These are phyloP conservation scores for Xylaria intraflava DNA, from an alignment of 495 filamentous ascomycete genomes.

Conservation along the genomic window DNA sequence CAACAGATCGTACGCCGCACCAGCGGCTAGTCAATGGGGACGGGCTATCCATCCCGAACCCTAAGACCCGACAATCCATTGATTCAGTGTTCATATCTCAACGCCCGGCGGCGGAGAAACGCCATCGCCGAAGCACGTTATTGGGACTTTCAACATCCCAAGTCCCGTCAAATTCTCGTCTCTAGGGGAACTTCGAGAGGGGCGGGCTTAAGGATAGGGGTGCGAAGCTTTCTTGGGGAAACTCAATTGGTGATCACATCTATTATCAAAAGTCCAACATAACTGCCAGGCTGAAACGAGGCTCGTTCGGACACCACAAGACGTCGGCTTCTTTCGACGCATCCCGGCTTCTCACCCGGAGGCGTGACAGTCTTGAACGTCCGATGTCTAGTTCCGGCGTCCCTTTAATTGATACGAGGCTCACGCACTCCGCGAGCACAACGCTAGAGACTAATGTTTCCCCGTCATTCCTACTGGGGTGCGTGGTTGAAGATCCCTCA, in stretches of 20 bases:
- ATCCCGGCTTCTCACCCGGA: constrained; percentile 12
- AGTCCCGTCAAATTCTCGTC: constrained; percentile 15
- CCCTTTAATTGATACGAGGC: constrained; percentile 17
- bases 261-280: constrained; percentile 14
- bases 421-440: constrained; percentile 1
- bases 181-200: constrained; percentile 24
- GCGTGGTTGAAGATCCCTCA: neutral
- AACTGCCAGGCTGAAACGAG: constrained; percentile 18
- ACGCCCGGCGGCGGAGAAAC: constrained; percentile 6
- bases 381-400: constrained; percentile 25
- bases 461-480: neutral
- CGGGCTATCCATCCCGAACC: constrained; percentile 3
- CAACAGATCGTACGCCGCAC: constrained; percentile 16
- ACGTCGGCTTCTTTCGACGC: constrained; percentile 15
- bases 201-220: constrained; percentile 13
- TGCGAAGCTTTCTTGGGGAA: constrained; percentile 9
- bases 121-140: constrained; percentile 20
- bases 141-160: constrained; percentile 15
- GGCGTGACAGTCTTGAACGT: constrained; percentile 7
- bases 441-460: neutral
- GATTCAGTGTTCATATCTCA: constrained; percentile 1
- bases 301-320: constrained; percentile 20
- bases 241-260: constrained; percentile 17
- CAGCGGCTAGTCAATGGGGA: constrained; percentile 8
- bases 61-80: neutral